phyloP scores from a whole-genome alignment of 2,329 filamentous ascomycete genomes.

The Mycosphaerelloides madeirae region DNA sequence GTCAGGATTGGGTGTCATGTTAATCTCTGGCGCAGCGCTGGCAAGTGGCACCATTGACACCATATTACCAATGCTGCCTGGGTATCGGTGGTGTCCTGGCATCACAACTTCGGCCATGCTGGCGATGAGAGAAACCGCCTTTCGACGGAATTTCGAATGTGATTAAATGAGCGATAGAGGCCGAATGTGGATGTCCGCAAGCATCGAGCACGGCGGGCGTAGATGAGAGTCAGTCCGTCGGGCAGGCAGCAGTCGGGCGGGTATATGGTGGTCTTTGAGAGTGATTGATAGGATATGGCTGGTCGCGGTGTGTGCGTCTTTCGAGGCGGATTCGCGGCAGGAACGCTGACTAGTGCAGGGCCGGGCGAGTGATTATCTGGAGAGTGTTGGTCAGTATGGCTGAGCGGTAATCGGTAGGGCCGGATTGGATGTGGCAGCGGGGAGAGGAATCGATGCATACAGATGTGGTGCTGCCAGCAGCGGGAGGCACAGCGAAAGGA shows the following conservation, averaged over 20 bases:
- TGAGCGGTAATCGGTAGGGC: too few species aligned
- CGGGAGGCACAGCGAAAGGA: conserved; percentile 4
- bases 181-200: not conserved
- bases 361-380: not conserved
- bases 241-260: not conserved
- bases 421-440: not conserved
- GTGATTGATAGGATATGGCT: not conserved
- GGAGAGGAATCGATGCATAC: not conserved
- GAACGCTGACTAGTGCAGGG: too few species aligned
- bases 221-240: not conserved
- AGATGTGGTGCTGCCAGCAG: conserved; percentile 1
- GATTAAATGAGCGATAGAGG: not conserved
- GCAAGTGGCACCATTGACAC: conserved; percentile 32
- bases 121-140: not conserved
- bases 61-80: conserved; percentile 35
- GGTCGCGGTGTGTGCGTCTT: not conserved
- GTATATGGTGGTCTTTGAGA: not conserved
- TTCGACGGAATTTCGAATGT: not conserved
- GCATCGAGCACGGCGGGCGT: not conserved
- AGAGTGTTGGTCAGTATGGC: too few species aligned
- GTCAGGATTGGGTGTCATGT: conserved; percentile 46
- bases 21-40: conserved; percentile 25
- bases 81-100: conserved; percentile 22
- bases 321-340: not conserved
- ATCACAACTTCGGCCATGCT: conserved; percentile 28